Evolutionary conservation across 371 early-diverging fungal genomes (phyloP).

Genomic region (Syncephalis plumigaleata): DNA sequence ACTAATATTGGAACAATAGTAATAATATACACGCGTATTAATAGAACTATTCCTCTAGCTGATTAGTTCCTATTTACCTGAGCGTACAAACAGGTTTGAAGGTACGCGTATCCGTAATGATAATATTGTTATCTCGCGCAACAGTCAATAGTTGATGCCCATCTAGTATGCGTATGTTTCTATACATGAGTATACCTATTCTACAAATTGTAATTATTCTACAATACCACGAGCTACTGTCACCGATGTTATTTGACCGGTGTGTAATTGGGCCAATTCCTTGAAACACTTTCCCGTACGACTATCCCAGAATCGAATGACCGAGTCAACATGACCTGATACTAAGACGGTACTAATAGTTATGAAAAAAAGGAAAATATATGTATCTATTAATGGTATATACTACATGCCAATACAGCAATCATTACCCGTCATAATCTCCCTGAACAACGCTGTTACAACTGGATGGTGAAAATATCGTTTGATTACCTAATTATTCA

Average conservation of each 20-base stretch:
- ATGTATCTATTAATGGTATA: slow-evolving; percentile 1
- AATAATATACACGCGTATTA: background rate
- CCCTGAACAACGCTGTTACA: slow-evolving; percentile 80
- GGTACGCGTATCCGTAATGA: slow-evolving; percentile 62
- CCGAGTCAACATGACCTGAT: slow-evolving; percentile 87
- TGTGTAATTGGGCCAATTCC: slow-evolving; percentile 69
- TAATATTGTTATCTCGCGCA: slow-evolving; percentile 82
- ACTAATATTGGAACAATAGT: no score
- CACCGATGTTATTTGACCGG: slow-evolving; percentile 75
- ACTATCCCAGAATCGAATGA: slow-evolving; percentile 82
- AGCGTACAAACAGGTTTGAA: no score
- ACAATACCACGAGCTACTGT: slow-evolving; percentile 44
- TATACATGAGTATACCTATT: background rate
- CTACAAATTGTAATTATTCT: background rate
- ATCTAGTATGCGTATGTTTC: slow-evolving; percentile 20
- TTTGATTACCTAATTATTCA: slow-evolving; percentile 36
- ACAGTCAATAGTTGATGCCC: slow-evolving; percentile 62
- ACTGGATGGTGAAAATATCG: slow-evolving; percentile 84
- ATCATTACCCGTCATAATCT: slow-evolving; percentile 55
- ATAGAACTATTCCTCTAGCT: no score
- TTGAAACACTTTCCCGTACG: slow-evolving; percentile 60
- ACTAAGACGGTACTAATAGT: slow-evolving; percentile 40
- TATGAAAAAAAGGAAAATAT: no score
- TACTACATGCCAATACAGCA: background rate
- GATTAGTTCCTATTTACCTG: no score